Conservation (phyloP, 306 rosid species). For the Arachis stenosperma region DNA sequence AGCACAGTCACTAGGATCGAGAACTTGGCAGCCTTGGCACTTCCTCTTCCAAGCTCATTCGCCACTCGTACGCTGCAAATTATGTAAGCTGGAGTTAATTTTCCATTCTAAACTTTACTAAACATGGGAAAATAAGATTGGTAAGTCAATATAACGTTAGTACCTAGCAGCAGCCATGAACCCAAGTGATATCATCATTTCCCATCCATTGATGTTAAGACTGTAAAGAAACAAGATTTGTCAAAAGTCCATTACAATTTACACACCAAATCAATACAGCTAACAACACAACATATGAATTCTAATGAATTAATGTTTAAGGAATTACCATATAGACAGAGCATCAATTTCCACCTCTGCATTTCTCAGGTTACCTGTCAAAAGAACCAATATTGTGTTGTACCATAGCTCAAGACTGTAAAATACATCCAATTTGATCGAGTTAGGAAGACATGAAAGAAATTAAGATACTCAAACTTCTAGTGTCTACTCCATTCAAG, state of each 20-base stretch:
- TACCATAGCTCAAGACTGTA: conserved; percentile 65
- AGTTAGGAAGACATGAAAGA: background rate
- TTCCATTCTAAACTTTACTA: background rate
- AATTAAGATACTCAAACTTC: background rate
- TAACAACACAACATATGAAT: background rate
- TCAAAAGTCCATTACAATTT: background rate
- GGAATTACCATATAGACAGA: conserved; percentile 57
- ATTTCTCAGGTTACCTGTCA: conserved; percentile 53
- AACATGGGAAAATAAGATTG: background rate
- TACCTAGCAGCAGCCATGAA: conserved; percentile 57
- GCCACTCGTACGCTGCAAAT: conserved; percentile 60
- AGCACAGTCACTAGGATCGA: conserved; percentile 50
- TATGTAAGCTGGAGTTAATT: background rate
- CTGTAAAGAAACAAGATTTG: conserved; percentile 31
- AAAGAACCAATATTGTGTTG: conserved; percentile 53
- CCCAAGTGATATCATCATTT: conserved; percentile 58
- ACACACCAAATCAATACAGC: conserved; percentile 11
- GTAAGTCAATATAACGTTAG: background rate
- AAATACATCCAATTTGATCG: background rate
- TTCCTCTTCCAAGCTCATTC: conserved; percentile 66
- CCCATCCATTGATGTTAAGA: conserved; percentile 61
- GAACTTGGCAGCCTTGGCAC: conserved; percentile 59
- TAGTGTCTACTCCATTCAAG: background rate
- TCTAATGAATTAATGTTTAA: background rate
- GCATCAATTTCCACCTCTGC: conserved; percentile 62